These are phyloP conservation scores for Takashimella tepidaria DNA, from an alignment of 1,284 basidiomycete species.

Conservation along the genomic window DNA sequence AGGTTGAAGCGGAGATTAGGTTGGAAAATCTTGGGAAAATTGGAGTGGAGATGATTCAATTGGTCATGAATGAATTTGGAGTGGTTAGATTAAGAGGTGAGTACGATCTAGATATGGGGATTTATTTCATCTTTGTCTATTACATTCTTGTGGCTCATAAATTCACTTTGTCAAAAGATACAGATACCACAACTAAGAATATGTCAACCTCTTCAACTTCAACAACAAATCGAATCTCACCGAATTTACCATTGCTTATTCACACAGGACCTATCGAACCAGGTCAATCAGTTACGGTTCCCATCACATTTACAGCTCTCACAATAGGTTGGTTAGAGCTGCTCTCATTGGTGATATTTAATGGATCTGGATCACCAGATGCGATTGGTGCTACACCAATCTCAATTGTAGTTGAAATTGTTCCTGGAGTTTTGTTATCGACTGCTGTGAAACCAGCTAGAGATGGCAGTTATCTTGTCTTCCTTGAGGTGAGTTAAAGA, in stretches of 20 bases:
- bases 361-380: neutral
- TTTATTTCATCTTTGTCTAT: neutral
- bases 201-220: neutral
- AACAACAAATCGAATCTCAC: conserved; percentile 25
- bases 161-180: too few relatives aligned
- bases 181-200: neutral
- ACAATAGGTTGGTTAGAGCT: conserved; percentile 22
- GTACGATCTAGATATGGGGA: neutral
- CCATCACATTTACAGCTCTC: conserved; percentile 19
- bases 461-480: neutral
- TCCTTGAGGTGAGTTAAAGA: conserved; percentile 8
- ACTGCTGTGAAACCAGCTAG: conserved; percentile 5
- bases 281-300: conserved; percentile 19
- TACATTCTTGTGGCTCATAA: neutral
- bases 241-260: conserved; percentile 13
- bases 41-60: conserved; percentile 26
- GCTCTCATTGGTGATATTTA: conserved; percentile 23
- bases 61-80: conserved; percentile 30
- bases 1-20: conserved; percentile 17
- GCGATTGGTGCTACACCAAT: conserved; percentile 10
- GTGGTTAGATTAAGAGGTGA: conserved; percentile 3
- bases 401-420: conserved; percentile 16
- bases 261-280: conserved; percentile 18
- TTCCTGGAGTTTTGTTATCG: conserved; percentile 12
- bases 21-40: conserved; percentile 40